Evolutionary conservation across 345 rosid genomes (phyloP).

Genomic region (Diplotaxis tenuifolia): DNA sequence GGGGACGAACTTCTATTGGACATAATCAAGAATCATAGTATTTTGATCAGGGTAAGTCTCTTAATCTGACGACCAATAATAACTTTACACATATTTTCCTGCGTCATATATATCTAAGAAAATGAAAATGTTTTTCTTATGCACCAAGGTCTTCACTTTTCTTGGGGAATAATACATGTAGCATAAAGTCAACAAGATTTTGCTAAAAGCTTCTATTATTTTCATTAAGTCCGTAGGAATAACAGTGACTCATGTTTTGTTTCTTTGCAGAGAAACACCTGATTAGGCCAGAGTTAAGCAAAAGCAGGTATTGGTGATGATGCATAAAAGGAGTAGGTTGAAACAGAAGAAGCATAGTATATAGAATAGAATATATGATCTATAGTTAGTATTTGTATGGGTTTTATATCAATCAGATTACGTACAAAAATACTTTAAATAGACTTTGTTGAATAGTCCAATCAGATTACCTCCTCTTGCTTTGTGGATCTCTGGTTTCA

Average conservation of each 20-base stretch:
- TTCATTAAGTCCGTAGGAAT: neutral
- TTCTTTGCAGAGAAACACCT: slow-evolving; percentile 23
- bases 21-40: slow-evolving; percentile 25
- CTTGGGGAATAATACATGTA: neutral
- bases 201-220: neutral
- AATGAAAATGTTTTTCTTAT: slow-evolving; percentile 8
- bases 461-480: neutral
- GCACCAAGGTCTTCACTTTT: slow-evolving; percentile 27
- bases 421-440: neutral
- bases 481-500: slow-evolving; percentile 6
- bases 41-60: slow-evolving; percentile 11
- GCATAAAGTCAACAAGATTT: neutral
- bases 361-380: slow-evolving; percentile 12
- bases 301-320: neutral
- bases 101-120: neutral
- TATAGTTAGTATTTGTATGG: neutral
- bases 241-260: neutral
- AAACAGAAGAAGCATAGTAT: neutral
- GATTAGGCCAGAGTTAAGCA: neutral
- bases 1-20: slow-evolving; percentile 27
- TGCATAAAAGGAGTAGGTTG: slow-evolving; percentile 24
- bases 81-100: neutral
- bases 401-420: slow-evolving; percentile 10
- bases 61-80: neutral
- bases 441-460: neutral